Base-by-base conservation (phyloP, 345 rosid species). In the Populus deltoides region DNA sequence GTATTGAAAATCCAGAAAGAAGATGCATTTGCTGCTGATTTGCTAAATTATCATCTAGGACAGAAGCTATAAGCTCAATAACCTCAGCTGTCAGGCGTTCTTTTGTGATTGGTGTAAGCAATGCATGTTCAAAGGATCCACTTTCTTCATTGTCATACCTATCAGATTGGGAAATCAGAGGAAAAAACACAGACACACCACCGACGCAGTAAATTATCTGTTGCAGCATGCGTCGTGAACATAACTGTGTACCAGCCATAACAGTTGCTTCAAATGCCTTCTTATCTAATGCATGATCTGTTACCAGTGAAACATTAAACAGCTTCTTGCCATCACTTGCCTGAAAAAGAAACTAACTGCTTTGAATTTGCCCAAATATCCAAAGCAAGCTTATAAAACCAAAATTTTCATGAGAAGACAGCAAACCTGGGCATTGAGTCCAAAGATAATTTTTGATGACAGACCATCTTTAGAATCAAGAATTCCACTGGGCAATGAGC, bases 121-220 rank as follows among this genome's bases (percentile, higher is more conserved):
- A 82, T 70, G 83, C 55, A 66, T 81, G 86, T 65, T 88, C 98
- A 79, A 66, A 78, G 62, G 79, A 77, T 77, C 82, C 85, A 83
- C 67, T 81, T 85, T 85, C 88, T 70, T 88, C 90, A 80, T 84
- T 86, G 80, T 90, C 93, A 86, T 88, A 94, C 85, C 91, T 87
- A 79, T 93, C 98, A 77, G 91, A 92, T 76, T 92, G 95, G 39
- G 92, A 87, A 73, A 93, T 92, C 62, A 94, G 90, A 62, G 98
- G 98, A 79, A 94, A 94, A 86, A 94, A 94, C 76, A 94, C 98
- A 39, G 98, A 93, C 49, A 94, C 91, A 73, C 98, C 98, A 75
- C 98, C 98, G 51, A 92, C 98, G 79, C 98, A 94, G 84, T 94
- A 94, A 81, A 94, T 90, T 81, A 93, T 94, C 83, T 92, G 91